Conservation (phyloP, 305 asterid genomes). For the Fraxinus dipetala region DNA sequence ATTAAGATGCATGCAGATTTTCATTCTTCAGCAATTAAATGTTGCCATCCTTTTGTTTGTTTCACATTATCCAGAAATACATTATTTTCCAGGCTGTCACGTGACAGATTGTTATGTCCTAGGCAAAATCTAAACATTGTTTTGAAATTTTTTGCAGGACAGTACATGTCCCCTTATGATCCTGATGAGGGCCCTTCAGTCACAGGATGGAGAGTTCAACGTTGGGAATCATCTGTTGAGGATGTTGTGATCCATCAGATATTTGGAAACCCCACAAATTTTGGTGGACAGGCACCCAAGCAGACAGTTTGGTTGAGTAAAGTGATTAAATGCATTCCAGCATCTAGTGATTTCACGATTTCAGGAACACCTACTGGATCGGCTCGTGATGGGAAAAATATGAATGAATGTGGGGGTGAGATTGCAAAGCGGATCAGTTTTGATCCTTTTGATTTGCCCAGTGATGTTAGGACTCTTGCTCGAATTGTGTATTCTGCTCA, state of each 20-base stretch:
- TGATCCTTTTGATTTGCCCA: slow-evolving; percentile 97
- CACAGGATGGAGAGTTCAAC: slow-evolving; percentile 98
- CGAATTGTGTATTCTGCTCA: slow-evolving; percentile 95
- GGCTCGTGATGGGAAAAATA: slow-evolving; percentile 45
- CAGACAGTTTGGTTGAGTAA: slow-evolving; percentile 98
- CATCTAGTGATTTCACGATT: slow-evolving; percentile 57
- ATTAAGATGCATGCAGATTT: not conserved
- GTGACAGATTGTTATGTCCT: not conserved
- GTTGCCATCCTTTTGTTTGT: not conserved
- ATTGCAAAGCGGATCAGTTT: slow-evolving; percentile 61
- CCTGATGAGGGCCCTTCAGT: slow-evolving; percentile 99
- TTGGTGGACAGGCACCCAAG: slow-evolving; percentile 85
- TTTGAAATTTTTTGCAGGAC: slow-evolving; percentile 59
- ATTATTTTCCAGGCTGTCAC: not conserved
- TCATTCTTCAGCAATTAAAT: not conserved
- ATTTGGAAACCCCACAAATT: slow-evolving; percentile 87
- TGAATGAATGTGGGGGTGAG: slow-evolving; percentile 58
- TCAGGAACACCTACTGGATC: slow-evolving; percentile 49
- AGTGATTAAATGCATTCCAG: slow-evolving; percentile 88
- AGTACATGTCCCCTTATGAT: slow-evolving; percentile 99
- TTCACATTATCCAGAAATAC: not conserved
- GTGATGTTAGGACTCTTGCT: slow-evolving; percentile 95
- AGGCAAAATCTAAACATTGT: slow-evolving; percentile 12
- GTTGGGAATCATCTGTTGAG: slow-evolving; percentile 98
- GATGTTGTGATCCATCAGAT: slow-evolving; percentile 94